phyloP scores from a whole-genome alignment of 768 basidiomycete genomes.

The Strobilomyces echinocephalus region DNA sequence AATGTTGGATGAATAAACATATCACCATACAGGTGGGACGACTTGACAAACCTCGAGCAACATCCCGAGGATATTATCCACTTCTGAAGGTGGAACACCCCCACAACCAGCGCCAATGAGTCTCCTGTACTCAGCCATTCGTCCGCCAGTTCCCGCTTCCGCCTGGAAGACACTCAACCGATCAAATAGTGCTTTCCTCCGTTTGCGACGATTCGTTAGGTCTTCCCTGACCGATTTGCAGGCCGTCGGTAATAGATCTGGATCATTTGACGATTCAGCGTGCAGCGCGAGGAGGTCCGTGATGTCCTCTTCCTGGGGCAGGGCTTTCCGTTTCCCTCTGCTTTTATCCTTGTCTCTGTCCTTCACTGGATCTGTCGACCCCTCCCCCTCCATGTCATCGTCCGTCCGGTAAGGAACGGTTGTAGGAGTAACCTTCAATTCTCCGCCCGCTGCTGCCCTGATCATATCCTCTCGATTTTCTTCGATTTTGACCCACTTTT shows the following conservation, averaged over 20 bases:
- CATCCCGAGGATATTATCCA: conserved; percentile 81
- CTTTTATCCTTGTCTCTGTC: conserved; percentile 42
- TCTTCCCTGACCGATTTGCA: conserved; percentile 66
- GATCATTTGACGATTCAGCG: conserved; percentile 52
- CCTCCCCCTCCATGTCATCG: conserved; percentile 41
- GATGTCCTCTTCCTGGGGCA: conserved; percentile 50
- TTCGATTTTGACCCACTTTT: conserved; percentile 88
- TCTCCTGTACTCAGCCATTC: conserved; percentile 84
- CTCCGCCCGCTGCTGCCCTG: conserved; percentile 57
- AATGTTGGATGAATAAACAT: conserved; percentile 4
- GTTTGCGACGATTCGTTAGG: conserved; percentile 57
- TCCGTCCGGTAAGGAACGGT: conserved; percentile 45
- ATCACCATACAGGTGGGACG: not conserved
- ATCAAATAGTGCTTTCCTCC: conserved; percentile 69
- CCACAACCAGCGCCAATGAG: conserved; percentile 90
- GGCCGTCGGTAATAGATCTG: conserved; percentile 45
- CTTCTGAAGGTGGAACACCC: conserved; percentile 77
- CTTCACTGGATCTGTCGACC: conserved; percentile 31
- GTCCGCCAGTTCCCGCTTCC: conserved; percentile 84
- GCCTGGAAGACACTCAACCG: conserved; percentile 77
- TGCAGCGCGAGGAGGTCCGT: conserved; percentile 60
- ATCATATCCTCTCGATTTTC: conserved; percentile 69
- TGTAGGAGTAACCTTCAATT: conserved; percentile 42
- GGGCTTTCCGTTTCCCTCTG: conserved; percentile 54
- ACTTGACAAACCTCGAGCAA: conserved; percentile 65